Evolutionary conservation across 164 flowering plant species (phyloP), one percentile per base, ranked within the genome.

Genomic region (Umbilicus rupestris): DNA sequence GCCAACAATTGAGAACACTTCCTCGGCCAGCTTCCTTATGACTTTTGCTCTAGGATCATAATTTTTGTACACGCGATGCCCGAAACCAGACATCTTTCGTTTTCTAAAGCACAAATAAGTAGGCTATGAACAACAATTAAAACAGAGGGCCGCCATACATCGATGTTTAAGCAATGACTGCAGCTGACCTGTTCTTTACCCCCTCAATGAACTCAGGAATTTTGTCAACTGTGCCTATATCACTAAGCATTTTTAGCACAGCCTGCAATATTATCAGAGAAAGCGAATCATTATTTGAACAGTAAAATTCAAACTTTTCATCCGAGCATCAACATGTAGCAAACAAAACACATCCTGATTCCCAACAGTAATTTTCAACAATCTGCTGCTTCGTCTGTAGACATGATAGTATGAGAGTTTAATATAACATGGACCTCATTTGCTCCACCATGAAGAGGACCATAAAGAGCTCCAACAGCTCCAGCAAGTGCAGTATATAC

Each of bases 361-460:
- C n/a, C n/a, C n/a, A n/a, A n/a, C n/a, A n/a, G n/a, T n/a, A n/a
- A n/a, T n/a, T n/a, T n/a, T n/a, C n/a, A n/a, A n/a, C n/a, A n/a
- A n/a, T n/a, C n/a, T n/a, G n/a, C n/a, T n/a, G n/a, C n/a, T n/a
- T n/a, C n/a, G n/a, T n/a, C n/a, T n/a, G n/a, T n/a, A n/a, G n/a
- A n/a, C n/a, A n/a, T n/a, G n/a, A n/a, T n/a, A n/a, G n/a, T n/a
- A n/a, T n/a, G n/a, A n/a, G n/a, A n/a, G n/a, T n/a, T n/a, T n/a
- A n/a, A n/a, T n/a, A n/a, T n/a, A n/a, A n/a, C n/a, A n/a, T n/a
- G n/a, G 77, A 89, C 99, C 97, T 95, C 99, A 79, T 95, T 95
- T 22, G 99, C 97, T 72, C 99, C 99, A 74, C 99, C 99, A 80
- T 95, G 99, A 70, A 95, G 94, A 47, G 97, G 99, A 41, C 99